Evolutionary conservation across 345 rosid genomes (phyloP).

Genomic region (Lagerstroemia speciosa): DNA sequence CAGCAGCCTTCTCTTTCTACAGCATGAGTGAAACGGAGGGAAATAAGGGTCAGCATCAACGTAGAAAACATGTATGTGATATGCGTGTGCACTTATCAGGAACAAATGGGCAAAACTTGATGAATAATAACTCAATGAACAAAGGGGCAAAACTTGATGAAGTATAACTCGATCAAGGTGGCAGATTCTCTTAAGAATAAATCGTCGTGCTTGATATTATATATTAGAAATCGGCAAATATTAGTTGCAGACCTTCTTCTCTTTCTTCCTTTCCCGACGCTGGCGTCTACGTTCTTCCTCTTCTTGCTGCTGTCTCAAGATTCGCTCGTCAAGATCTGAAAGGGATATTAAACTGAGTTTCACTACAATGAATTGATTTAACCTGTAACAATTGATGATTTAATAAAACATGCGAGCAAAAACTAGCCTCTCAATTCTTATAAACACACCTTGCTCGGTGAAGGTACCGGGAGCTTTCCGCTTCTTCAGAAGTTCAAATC

Average conservation of each 20-base stretch:
- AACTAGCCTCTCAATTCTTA: neutral
- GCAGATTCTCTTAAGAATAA: neutral
- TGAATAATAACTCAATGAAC: neutral
- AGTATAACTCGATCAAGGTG: neutral
- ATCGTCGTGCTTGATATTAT: neutral
- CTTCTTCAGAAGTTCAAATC: slow-evolving; percentile 80
- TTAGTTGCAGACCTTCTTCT: slow-evolving; percentile 61
- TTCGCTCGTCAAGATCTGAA: slow-evolving; percentile 84
- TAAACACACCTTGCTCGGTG: slow-evolving; percentile 71
- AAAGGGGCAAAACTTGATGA: neutral
- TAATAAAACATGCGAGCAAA: neutral
- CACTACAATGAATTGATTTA: neutral
- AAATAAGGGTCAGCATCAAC: neutral
- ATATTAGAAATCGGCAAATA: neutral
- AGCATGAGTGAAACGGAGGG: neutral
- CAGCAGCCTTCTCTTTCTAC: slow-evolving; percentile 80
- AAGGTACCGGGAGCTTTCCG: slow-evolving; percentile 79
- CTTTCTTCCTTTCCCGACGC: slow-evolving; percentile 85
- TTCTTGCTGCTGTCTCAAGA: slow-evolving; percentile 76
- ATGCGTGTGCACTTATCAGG: too few relatives aligned
- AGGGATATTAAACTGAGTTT: neutral
- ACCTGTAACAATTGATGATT: neutral
- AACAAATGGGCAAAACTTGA: neutral
- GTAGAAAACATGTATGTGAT: neutral
- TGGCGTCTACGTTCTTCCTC: slow-evolving; percentile 80